Conservation (phyloP, 345 rosid genomes). For the Geranium brycei region DNA sequence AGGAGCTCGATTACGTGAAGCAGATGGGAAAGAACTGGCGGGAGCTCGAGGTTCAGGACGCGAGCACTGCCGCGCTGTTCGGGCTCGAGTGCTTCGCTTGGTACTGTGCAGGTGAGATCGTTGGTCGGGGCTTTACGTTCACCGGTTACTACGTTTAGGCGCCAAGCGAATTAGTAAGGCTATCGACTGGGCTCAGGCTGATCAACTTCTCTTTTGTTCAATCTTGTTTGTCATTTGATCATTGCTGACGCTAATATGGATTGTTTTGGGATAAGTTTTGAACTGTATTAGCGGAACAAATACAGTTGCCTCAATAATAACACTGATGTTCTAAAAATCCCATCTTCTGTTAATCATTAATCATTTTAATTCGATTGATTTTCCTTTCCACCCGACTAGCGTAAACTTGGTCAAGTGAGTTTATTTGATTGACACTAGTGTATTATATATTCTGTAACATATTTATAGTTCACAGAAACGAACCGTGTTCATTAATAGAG, state of each 20-base stretch:
- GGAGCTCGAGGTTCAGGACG: constrained; percentile 35
- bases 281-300: background rate
- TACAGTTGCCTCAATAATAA: background rate
- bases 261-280: background rate
- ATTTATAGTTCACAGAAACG: no score
- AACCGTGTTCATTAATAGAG: no score
- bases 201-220: background rate
- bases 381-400: no score
- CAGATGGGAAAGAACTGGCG: constrained; percentile 22
- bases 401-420: no score
- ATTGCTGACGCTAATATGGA: background rate
- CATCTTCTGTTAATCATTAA: no score
- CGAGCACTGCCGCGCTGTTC: constrained; percentile 33
- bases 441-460: no score
- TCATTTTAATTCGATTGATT: no score
- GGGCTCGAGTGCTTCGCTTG: constrained; percentile 43
- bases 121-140: constrained; percentile 43
- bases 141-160: constrained; percentile 28
- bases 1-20: constrained; percentile 29
- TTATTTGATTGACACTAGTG: no score
- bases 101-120: constrained; percentile 37
- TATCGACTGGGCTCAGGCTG: no score
- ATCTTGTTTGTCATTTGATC: background rate
- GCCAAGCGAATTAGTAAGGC: background rate
- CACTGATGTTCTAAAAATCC: no score